Percentiles rank a stretch among this genome's conserved stretches.
phyloP scores from a whole-genome alignment of 2,329 filamentous ascomycete genomes.

The Ramichloridium luteum region DNA sequence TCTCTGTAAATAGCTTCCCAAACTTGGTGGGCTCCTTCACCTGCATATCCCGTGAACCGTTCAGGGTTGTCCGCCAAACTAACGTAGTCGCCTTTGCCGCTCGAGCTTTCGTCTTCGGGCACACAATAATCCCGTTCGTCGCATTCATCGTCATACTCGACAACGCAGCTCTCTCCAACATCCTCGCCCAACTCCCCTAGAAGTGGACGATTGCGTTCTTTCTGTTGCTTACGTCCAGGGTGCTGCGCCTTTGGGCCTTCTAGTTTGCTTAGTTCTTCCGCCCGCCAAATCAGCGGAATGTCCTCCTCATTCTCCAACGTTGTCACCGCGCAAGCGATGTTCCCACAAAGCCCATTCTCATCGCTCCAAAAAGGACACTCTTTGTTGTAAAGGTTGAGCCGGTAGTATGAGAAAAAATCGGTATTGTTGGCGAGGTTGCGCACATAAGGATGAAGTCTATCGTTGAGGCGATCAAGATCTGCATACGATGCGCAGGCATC shows the following conservation, averaged over 20 bases:
- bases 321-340: constrained; percentile 90
- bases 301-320: constrained; percentile 93
- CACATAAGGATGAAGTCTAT: constrained; percentile 60
- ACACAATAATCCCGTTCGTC: constrained; percentile 96
- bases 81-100: constrained; percentile 88
- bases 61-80: constrained; percentile 88
- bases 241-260: constrained; percentile 86
- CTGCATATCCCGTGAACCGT: constrained; percentile 86
- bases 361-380: constrained; percentile 95
- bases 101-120: constrained; percentile 80
- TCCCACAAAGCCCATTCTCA: constrained; percentile 85
- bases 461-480: constrained; percentile 75
- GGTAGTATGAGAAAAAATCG: constrained; percentile 97
- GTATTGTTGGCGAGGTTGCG: constrained; percentile 72
- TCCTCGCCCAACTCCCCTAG: constrained; percentile 71
- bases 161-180: constrained; percentile 89
- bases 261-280: constrained; percentile 81
- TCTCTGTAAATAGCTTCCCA: constrained; percentile 97
- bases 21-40: constrained; percentile 72
- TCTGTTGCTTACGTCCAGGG: constrained; percentile 62
- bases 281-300: constrained; percentile 81
- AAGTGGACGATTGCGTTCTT: constrained; percentile 60
- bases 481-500: constrained; percentile 92
- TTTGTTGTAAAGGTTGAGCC: constrained; percentile 87
- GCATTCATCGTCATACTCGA: constrained; percentile 95